Conservation (phyloP, 352 stramenopile species). For the Pythium graminicola region DNA sequence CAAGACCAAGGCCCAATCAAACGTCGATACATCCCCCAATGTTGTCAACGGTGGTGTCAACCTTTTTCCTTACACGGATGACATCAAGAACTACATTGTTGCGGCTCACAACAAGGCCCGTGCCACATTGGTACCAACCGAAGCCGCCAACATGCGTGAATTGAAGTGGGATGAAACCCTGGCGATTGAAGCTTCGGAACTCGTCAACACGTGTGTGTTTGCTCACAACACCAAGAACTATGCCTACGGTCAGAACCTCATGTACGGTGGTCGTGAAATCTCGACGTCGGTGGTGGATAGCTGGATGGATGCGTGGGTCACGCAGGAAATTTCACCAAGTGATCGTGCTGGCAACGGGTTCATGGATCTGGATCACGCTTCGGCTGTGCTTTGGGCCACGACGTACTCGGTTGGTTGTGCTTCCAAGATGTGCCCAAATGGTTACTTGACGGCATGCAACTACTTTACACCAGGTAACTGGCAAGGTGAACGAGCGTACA, state of each 20-base stretch:
- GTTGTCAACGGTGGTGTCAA: constrained; percentile 33
- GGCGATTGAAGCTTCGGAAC: constrained; percentile 32
- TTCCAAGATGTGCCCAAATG: constrained; percentile 29
- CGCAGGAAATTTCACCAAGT: constrained; percentile 27
- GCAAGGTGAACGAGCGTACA: constrained; percentile 27
- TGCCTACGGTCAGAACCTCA: constrained; percentile 36
- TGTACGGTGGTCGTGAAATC: constrained; percentile 24
- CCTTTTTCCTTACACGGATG: constrained; percentile 26
- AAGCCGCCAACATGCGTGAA: constrained; percentile 35
- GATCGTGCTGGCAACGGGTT: constrained; percentile 26
- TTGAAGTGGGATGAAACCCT: constrained; percentile 32
- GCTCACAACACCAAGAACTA: constrained; percentile 34
- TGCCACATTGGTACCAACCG: constrained; percentile 17
- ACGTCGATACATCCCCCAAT: constrained; percentile 10
- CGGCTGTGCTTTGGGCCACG: constrained; percentile 34
- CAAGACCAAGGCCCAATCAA: constrained; percentile 13
- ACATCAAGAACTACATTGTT: constrained; percentile 32
- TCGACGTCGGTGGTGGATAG: constrained; percentile 21
- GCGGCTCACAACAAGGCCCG: constrained; percentile 30
- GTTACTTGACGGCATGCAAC: constrained; percentile 37
- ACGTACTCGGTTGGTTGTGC: constrained; percentile 33
- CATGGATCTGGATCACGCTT: constrained; percentile 37
- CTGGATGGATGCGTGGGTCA: constrained; percentile 34
- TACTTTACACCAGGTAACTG: constrained; percentile 35
- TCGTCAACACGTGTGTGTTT: constrained; percentile 36